These are phyloP conservation scores for Phytophthora agathidicida DNA, from an alignment of 352 stramenopile species.

Conservation along the genomic window DNA sequence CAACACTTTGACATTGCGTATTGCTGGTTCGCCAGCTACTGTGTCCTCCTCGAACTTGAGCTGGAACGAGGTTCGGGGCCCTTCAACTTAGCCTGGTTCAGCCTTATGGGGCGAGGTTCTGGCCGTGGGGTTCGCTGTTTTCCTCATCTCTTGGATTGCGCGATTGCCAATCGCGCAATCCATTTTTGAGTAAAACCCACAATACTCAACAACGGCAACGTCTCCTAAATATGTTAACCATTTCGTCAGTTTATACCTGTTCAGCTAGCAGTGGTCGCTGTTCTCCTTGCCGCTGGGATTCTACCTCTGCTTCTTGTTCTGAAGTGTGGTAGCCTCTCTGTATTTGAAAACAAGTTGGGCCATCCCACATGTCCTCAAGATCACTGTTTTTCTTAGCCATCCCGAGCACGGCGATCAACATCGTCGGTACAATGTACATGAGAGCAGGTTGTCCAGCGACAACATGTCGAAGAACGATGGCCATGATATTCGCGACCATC, in stretches of 20 bases:
- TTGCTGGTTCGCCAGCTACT: too few species aligned
- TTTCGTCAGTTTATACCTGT: constrained; percentile 1
- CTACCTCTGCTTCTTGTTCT: constrained; percentile 15
- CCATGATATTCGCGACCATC: constrained; percentile 91
- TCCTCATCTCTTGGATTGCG: too few species aligned
- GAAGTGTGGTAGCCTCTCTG: constrained; percentile 5
- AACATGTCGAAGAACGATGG: constrained; percentile 90
- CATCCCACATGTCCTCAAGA: constrained; percentile 82
- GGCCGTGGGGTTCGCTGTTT: too few species aligned
- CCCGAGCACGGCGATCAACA: constrained; percentile 69
- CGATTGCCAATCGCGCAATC: too few species aligned
- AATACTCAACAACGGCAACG: too few species aligned
- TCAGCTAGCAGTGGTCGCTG: constrained; percentile 22
- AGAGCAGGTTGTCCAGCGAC: constrained; percentile 92
- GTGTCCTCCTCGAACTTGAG: too few species aligned
- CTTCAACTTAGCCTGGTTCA: too few species aligned
- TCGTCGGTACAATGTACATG: constrained; percentile 95
- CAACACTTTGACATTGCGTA: too few species aligned
- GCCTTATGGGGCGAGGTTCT: too few species aligned
- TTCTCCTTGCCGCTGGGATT: constrained; percentile 23
- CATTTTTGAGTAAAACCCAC: too few species aligned
- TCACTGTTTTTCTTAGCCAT: constrained; percentile 60
- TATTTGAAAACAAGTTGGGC: constrained; percentile 48
- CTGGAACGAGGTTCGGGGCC: too few species aligned
- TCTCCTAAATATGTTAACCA: too few species aligned